Conservation (phyloP, 257 asterid genomes). For the Scutellaria barbata region DNA sequence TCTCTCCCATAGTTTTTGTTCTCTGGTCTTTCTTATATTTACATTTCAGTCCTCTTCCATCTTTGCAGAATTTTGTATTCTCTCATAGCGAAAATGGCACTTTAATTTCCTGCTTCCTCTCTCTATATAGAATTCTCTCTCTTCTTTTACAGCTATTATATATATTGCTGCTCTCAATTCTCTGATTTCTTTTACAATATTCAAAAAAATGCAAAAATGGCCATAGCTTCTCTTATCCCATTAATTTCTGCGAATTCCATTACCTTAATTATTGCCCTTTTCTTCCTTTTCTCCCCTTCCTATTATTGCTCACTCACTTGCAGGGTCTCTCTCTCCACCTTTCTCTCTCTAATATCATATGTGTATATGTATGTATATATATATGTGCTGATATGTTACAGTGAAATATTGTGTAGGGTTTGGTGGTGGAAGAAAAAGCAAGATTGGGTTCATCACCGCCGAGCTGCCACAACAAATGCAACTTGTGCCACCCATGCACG, state of each 20-base stretch:
- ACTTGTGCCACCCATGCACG: conserved; percentile 96
- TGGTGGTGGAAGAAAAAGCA: conserved; percentile 68
- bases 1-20: too few species aligned
- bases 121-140: too few species aligned
- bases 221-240: conserved; percentile 37
- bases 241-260: conserved; percentile 30
- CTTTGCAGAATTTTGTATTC: too few species aligned
- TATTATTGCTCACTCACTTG: conserved; percentile 33
- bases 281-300: conserved; percentile 40
- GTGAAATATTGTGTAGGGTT: conserved; percentile 48
- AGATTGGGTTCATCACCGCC: conserved; percentile 95
- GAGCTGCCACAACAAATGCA: conserved; percentile 91
- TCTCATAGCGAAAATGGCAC: too few species aligned
- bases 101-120: too few species aligned
- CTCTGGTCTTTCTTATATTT: too few species aligned
- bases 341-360: conserved; percentile 2
- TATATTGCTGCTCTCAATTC: neutral
- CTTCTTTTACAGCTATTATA: too few species aligned
- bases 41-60: too few species aligned
- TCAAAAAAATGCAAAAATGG: conserved; percentile 51
- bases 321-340: conserved; percentile 34
- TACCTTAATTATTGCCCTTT: conserved; percentile 29
- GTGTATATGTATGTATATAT: neutral
- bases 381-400: neutral
- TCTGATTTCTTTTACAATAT: neutral